phyloP scores from a whole-genome alignment of 192 early-diverging fungal species.

The Coemansia erecta region DNA sequence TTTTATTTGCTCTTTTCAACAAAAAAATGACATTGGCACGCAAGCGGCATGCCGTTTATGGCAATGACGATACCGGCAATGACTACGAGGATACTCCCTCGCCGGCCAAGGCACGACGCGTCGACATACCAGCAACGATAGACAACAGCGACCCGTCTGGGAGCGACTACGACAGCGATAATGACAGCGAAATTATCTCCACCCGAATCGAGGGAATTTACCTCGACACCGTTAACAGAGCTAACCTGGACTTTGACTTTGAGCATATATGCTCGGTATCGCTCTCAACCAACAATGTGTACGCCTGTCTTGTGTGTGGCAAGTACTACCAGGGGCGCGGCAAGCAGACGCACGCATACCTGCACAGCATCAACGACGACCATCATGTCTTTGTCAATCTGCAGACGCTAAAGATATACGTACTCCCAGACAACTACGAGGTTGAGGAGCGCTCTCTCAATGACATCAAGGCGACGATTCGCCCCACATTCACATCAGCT shows the following conservation, averaged over 20 bases:
- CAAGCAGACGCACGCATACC: conserved; percentile 87
- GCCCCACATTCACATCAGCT: conserved; percentile 71
- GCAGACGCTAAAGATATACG: conserved; percentile 78
- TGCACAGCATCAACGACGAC: conserved; percentile 91
- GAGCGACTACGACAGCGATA: conserved; percentile 3
- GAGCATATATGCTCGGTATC: conserved; percentile 97
- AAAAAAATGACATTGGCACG: conserved; percentile 2
- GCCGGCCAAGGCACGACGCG: conserved; percentile 13
- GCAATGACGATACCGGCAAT: not conserved
- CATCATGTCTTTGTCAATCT: conserved; percentile 97
- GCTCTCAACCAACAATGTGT: conserved; percentile 89
- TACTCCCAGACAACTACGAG: conserved; percentile 93
- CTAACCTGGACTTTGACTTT: conserved; percentile 96
- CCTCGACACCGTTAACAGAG: conserved; percentile 82
- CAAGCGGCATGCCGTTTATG: conserved; percentile 8
- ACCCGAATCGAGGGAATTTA: conserved; percentile 57
- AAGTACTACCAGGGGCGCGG: conserved; percentile 96
- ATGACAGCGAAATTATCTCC: not conserved
- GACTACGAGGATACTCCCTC: no score
- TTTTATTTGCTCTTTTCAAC: not conserved
- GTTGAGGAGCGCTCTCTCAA: conserved; percentile 79
- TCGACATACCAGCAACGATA: not conserved
- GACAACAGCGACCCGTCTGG: not conserved
- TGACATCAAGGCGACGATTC: conserved; percentile 89
- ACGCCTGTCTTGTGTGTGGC: conserved; percentile 94